These are phyloP conservation scores for Hemileccinum rubropunctum DNA, from an alignment of 768 basidiomycete species.

Conservation along the genomic window DNA sequence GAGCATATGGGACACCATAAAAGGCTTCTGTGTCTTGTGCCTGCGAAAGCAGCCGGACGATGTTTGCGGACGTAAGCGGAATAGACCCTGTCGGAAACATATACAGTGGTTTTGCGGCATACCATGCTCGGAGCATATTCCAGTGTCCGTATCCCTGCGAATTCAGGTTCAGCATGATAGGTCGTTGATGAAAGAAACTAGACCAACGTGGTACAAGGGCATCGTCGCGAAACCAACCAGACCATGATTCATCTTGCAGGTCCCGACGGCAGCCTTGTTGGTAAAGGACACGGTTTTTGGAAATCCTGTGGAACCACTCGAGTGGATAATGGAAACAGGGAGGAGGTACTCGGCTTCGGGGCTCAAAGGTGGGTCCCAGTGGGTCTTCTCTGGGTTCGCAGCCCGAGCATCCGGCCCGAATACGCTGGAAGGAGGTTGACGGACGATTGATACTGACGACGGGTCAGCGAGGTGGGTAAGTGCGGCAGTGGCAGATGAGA, in stretches of 20 bases:
- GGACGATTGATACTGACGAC: constrained; percentile 22
- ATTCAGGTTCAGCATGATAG: not conserved
- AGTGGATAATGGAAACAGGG: constrained; percentile 23
- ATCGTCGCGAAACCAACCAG: constrained; percentile 21
- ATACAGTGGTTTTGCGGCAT: constrained; percentile 40
- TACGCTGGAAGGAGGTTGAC: constrained; percentile 18
- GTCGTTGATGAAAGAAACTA: not conserved
- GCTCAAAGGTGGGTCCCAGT: constrained; percentile 20
- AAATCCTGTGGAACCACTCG: constrained; percentile 42
- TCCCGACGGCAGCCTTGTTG: constrained; percentile 35
- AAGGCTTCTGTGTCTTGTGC: constrained; percentile 33
- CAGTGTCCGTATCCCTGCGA: constrained; percentile 24
- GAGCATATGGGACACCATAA: constrained; percentile 38
- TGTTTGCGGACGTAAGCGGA: constrained; percentile 45
- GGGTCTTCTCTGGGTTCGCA: constrained; percentile 17
- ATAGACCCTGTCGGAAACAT: constrained; percentile 41
- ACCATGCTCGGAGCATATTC: constrained; percentile 41
- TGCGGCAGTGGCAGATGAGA: constrained; percentile 14
- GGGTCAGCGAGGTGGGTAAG: constrained; percentile 18
- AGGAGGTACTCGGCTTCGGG: constrained; percentile 23
- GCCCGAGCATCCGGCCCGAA: constrained; percentile 16
- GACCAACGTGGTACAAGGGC: constrained; percentile 34
- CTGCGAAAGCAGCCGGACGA: constrained; percentile 37
- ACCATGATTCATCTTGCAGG: constrained; percentile 33
- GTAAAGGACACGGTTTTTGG: constrained; percentile 40